Evolutionary conservation across 2,329 filamentous ascomycete species (phyloP), one percentile per base, ranked within the genome.

Genomic region (Clonostachys solani): DNA sequence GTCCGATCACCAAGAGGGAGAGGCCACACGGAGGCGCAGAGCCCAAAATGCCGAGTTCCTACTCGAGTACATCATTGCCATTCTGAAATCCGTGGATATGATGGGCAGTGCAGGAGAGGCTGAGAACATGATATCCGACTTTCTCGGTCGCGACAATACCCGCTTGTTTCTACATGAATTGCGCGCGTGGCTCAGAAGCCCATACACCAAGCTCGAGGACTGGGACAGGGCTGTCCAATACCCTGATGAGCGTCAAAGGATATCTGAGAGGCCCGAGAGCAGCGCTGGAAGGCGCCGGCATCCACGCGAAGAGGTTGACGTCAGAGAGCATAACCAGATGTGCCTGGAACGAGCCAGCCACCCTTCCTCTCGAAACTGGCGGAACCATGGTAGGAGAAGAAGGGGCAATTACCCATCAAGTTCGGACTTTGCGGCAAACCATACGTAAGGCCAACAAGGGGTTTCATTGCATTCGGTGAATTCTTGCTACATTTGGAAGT

Each of bases 211-310:
- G 9, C 65, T 95, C 9, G 75, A 81, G 45, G 85, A 86, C 42
- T 97, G 91, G 90, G 92, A 96, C 68, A 71, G 77, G 16, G 73
- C 83, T 52, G 88, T 92, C 13, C 89, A 92, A 63, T 95, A 96
- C 34, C 58, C 37, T 5, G 18, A 38, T 13, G 46, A 44, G 41
- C 7, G n/a, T 17, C 41, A 29, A 10, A 10, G 23, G 2, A 29
- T 8, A 3, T 10, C 23, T 4, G 23, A 29, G 23, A 29, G 23
- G 23, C 23, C 23, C 1, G 23, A 10, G 23, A 29, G 23, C 23
- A 29, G 23, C 23, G 23, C 23, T 29, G 9, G 23, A 29, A 29
- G 23, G 23, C 23, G 23, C 23, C 23, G 23, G 23, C 23, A 29
- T 29, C 23, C 23, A 29, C 23, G 23, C 23, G 23, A 29, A 29